These are phyloP conservation scores for Penicillium angulare DNA, from an alignment of 495 filamentous ascomycete species.

Conservation along the genomic window DNA sequence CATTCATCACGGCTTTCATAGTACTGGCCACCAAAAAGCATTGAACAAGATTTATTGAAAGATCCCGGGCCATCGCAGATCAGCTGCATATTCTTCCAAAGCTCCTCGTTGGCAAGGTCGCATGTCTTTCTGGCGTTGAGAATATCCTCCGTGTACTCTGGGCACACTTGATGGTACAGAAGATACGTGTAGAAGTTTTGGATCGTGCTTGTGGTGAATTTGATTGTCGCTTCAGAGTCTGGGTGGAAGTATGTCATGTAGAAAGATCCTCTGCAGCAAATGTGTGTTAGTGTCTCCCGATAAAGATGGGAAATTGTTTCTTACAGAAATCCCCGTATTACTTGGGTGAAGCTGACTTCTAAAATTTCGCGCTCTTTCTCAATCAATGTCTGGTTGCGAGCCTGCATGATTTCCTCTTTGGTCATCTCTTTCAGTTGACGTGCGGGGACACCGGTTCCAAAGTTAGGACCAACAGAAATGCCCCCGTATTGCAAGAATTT, in stretches of 20 bases:
- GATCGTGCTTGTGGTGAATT: slow-evolving; percentile 57
- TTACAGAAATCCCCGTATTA: slow-evolving; percentile 78
- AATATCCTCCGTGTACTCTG: slow-evolving; percentile 59
- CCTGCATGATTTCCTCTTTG: slow-evolving; percentile 58
- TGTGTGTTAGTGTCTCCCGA: slow-evolving; percentile 1
- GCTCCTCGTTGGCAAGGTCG: slow-evolving; percentile 63
- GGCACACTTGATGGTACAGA: slow-evolving; percentile 76
- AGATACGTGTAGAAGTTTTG: slow-evolving; percentile 89
- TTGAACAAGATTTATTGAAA: slow-evolving; percentile 70
- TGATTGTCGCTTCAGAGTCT: slow-evolving; percentile 58
- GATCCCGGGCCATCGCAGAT: slow-evolving; percentile 58
- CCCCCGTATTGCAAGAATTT: slow-evolving; percentile 86
- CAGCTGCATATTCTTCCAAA: slow-evolving; percentile 54
- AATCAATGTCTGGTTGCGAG: slow-evolving; percentile 30
- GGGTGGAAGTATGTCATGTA: slow-evolving; percentile 45
- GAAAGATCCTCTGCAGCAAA: slow-evolving; percentile 40
- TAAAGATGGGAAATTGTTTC: slow-evolving; percentile 10
- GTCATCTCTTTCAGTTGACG: slow-evolving; percentile 54
- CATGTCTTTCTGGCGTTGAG: slow-evolving; percentile 65
- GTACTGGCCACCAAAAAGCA: slow-evolving; percentile 55
- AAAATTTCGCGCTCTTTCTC: slow-evolving; percentile 44
- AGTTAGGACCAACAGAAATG: slow-evolving; percentile 61
- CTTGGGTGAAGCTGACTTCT: slow-evolving; percentile 75
- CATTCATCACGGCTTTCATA: slow-evolving; percentile 4
- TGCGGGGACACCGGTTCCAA: slow-evolving; percentile 61